Percentiles rank a stretch among this genome's conserved stretches.
phyloP scores from a whole-genome alignment of 768 basidiomycete species.

The Filobasidium floriforme region DNA sequence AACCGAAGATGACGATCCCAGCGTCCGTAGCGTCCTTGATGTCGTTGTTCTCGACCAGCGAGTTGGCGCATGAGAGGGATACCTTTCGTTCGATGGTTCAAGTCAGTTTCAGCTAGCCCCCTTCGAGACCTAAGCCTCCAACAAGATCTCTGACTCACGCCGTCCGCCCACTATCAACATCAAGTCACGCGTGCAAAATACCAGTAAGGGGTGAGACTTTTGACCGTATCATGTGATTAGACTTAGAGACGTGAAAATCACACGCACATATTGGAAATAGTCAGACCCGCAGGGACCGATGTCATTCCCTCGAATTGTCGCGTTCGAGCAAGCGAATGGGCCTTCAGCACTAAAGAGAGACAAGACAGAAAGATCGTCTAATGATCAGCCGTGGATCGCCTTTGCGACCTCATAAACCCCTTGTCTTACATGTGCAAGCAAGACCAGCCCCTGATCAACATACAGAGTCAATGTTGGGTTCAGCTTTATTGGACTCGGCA shows the following conservation, averaged over 20 bases:
- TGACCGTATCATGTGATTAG: neutral
- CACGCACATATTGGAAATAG: constrained; percentile 32
- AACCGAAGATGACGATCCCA: constrained; percentile 40
- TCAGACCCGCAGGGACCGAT: constrained; percentile 50
- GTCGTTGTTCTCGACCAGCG: constrained; percentile 37
- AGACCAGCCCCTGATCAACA: constrained; percentile 58
- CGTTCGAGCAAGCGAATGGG: constrained; percentile 56
- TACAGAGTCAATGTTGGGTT: neutral
- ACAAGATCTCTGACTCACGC: too few relatives aligned
- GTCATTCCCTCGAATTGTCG: constrained; percentile 68
- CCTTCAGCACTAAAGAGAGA: constrained; percentile 53
- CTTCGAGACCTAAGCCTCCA: too few relatives aligned
- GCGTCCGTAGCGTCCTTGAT: constrained; percentile 39
- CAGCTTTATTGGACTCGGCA: constrained; percentile 31
- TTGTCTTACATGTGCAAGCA: constrained; percentile 62
- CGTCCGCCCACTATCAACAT: constrained; percentile 42
- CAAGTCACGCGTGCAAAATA: neutral
- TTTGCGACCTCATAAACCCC: neutral
- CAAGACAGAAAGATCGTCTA: constrained; percentile 8
- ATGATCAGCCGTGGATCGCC: neutral
- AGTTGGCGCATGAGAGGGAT: constrained; percentile 35
- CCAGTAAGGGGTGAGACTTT: constrained; percentile 14
- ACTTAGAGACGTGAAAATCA: neutral
- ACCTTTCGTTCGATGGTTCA: too few relatives aligned
- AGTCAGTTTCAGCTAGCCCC: too few relatives aligned